These are phyloP conservation scores for Colletotrichum simmondsii DNA, from an alignment of 2,329 filamentous ascomycete species.

Conservation along the genomic window DNA sequence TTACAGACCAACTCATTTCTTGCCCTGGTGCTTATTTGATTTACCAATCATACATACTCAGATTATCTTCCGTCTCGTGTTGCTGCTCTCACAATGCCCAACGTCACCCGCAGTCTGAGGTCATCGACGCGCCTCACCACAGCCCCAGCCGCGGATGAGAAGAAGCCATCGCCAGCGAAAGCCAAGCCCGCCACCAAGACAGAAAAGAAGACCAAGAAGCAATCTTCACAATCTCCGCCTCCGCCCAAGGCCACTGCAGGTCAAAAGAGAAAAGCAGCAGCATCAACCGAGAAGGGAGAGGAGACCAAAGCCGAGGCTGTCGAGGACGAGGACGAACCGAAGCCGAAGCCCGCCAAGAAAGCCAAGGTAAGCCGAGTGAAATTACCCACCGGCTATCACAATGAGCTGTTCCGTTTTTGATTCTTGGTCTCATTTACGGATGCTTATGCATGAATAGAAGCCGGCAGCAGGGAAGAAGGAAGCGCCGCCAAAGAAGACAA, in stretches of 20 bases:
- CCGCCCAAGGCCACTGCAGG: neutral
- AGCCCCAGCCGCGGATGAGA: neutral
- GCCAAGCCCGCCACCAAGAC: neutral
- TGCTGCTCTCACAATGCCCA: conserved; percentile 5
- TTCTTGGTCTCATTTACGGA: too few species aligned
- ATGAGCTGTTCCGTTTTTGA: too few species aligned
- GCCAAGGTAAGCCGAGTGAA: conserved; percentile 14
- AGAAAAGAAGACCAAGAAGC: neutral
- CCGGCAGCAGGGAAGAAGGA: conserved; percentile 16
- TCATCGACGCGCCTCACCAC: conserved; percentile 22
- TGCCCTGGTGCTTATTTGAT: neutral
- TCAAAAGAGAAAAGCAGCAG: conserved; percentile 10
- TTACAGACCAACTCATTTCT: neutral
- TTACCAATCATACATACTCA: accelerated
- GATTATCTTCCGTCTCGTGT: too few species aligned
- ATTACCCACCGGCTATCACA: neutral
- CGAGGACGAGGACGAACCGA: neutral
- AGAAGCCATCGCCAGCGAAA: neutral
- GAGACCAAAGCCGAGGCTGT: neutral
- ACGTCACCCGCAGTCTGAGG: conserved; percentile 20
- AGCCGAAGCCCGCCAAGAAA: conserved; percentile 21
- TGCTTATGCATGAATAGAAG: neutral
- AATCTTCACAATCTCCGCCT: neutral
- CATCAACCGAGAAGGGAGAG: neutral
- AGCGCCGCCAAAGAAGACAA: conserved; percentile 8